Evolutionary conservation across 345 rosid species (phyloP).

Genomic region (Salix udensis): DNA sequence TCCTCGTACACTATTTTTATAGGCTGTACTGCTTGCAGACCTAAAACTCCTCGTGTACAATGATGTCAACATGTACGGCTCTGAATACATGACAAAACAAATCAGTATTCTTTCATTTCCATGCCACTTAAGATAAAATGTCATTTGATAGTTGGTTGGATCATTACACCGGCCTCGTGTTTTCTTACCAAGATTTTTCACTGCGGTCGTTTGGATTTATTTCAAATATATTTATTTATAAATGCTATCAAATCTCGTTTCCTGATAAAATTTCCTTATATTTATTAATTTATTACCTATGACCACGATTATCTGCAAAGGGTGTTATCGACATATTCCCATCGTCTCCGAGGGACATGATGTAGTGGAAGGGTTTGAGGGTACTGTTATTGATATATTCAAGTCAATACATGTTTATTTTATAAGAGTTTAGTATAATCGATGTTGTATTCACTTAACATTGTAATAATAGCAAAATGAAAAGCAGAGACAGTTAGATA

Average conservation of each 20-base stretch:
- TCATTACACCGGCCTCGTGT: neutral
- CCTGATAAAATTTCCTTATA: neutral
- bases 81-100: neutral
- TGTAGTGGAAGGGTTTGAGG: no score
- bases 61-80: neutral
- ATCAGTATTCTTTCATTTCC: neutral
- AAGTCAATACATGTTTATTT: rapidly evolving
- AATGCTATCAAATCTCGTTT: neutral
- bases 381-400: no score
- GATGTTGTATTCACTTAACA: no score
- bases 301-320: neutral
- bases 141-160: neutral
- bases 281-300: neutral
- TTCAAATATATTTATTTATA: neutral
- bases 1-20: neutral
- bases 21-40: neutral
- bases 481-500: no score
- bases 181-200: no score
- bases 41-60: neutral
- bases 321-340: no score
- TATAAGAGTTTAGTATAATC: no score
- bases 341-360: no score
- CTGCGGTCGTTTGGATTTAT: neutral
- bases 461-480: no score
- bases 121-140: neutral